phyloP scores from a whole-genome alignment of 164 flowering plant species.

The Saururus chinensis region DNA sequence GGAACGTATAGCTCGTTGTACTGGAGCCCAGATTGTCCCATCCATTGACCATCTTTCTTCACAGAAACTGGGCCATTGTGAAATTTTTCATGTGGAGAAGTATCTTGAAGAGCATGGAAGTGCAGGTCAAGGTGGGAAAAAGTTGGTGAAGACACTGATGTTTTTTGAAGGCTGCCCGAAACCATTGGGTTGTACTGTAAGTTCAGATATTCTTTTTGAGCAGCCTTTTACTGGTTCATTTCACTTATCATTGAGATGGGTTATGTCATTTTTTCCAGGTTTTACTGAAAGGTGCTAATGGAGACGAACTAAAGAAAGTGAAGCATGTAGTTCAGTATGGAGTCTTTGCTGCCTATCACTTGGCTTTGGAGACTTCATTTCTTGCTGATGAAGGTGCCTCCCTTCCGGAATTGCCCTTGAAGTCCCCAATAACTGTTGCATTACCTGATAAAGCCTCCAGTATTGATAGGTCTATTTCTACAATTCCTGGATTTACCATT shows the following conservation, averaged over 20 bases:
- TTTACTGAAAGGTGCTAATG: constrained; percentile 83
- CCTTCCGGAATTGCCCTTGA: constrained; percentile 74
- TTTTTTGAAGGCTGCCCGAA: constrained; percentile 93
- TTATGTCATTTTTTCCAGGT: constrained; percentile 35
- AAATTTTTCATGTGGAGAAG: constrained; percentile 65
- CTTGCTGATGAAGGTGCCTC: constrained; percentile 99
- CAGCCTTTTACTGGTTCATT: neutral
- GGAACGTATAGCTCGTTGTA: constrained; percentile 95
- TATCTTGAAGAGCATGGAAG: constrained; percentile 70
- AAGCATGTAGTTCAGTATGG: constrained; percentile 95
- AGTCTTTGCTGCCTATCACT: constrained; percentile 94
- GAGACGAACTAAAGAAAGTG: constrained; percentile 89
- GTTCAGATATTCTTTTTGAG: constrained; percentile 12
- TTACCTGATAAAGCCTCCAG: constrained; percentile 66
- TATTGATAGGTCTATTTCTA: constrained; percentile 76
- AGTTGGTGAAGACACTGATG: constrained; percentile 75
- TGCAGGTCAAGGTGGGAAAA: constrained; percentile 81
- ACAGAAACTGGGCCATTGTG: constrained; percentile 75
- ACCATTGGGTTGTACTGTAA: constrained; percentile 88
- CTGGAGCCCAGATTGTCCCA: constrained; percentile 83
- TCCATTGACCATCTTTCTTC: constrained; percentile 85
- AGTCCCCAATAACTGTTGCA: constrained; percentile 72
- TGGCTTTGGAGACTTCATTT: constrained; percentile 95
- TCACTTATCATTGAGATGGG: neutral
- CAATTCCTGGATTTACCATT: constrained; percentile 59